phyloP scores from a whole-genome alignment of 2,329 filamentous ascomycete species.

The Purpureocillium takamizusanense region DNA sequence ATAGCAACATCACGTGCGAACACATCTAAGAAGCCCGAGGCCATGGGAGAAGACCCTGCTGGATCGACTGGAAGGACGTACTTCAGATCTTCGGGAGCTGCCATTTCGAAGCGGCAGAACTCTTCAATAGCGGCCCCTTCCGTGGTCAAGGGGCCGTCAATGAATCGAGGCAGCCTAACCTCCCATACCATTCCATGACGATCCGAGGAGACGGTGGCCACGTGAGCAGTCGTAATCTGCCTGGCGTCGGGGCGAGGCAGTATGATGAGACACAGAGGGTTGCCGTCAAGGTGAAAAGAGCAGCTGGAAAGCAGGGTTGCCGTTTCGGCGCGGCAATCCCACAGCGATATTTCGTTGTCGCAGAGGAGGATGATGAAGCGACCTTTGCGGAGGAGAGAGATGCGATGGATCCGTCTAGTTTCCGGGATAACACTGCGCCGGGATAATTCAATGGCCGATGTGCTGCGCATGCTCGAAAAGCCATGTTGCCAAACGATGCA shows the following conservation, averaged over 20 bases:
- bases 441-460: constrained; percentile 40
- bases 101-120: constrained; percentile 64
- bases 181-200: constrained; percentile 79
- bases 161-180: constrained; percentile 48
- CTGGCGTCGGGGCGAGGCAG: constrained; percentile 55
- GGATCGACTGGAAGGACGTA: constrained; percentile 78
- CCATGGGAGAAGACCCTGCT: constrained; percentile 61
- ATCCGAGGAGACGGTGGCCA: constrained; percentile 75
- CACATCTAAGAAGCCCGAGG: constrained; percentile 73
- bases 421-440: constrained; percentile 61
- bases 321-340: constrained; percentile 60
- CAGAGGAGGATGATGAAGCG: constrained; percentile 75
- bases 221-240: constrained; percentile 51
- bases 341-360: constrained; percentile 61
- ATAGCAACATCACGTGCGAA: constrained; percentile 82
- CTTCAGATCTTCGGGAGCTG: constrained; percentile 46
- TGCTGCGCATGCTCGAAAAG: constrained; percentile 7
- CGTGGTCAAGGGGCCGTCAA: constrained; percentile 14
- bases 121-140: constrained; percentile 38
- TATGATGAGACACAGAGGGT: constrained; percentile 70
- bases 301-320: constrained; percentile 44
- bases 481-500: constrained; percentile 73
- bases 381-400: constrained; percentile 68
- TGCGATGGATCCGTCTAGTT: constrained; percentile 66
- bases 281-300: constrained; percentile 53